phyloP scores from a whole-genome alignment of 164 flowering plant genomes.

The Macadamia integrifolia region DNA sequence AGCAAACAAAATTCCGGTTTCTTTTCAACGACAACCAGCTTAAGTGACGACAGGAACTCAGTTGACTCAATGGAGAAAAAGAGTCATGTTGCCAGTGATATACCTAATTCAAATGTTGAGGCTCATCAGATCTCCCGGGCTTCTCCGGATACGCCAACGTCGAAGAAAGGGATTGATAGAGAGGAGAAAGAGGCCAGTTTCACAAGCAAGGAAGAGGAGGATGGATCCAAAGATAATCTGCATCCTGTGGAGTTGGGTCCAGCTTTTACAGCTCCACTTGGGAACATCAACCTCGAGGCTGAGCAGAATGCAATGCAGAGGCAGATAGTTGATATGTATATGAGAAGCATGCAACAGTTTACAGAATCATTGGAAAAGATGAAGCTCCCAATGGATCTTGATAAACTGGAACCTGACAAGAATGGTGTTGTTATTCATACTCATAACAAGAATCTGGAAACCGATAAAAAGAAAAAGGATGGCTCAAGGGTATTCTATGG shows the following conservation, averaged over 20 bases:
- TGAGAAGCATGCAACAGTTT: constrained; percentile 93
- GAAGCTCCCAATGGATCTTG: constrained; percentile 88
- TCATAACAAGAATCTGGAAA: constrained; percentile 22
- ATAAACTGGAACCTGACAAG: constrained; percentile 29
- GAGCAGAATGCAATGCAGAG: constrained; percentile 82
- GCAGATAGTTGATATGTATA: constrained; percentile 88
- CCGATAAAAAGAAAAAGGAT: constrained; percentile 56
- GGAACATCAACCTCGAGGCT: constrained; percentile 41
- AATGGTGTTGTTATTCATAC: constrained; percentile 33
- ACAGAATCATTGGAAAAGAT: constrained; percentile 82
- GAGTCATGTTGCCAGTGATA: constrained; percentile 20
- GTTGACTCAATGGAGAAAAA: constrained; percentile 44
- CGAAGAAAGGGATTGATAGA: constrained; percentile 31
- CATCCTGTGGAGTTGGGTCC: constrained; percentile 26
- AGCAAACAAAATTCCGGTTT: constrained; percentile 50
- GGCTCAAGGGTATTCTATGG: constrained; percentile 85
- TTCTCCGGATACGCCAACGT: constrained; percentile 55
- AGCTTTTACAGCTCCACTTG: constrained; percentile 44
- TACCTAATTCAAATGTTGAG: constrained; percentile 27
- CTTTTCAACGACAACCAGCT: constrained; percentile 54
- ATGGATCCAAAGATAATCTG: constrained; percentile 11
- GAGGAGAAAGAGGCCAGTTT: constrained; percentile 23
- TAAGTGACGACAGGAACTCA: constrained; percentile 54
- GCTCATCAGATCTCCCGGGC: constrained; percentile 21
- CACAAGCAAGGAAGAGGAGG: constrained; percentile 29